Base-by-base conservation (phyloP, 106 monocot species). In the Narthecium ossifragum region DNA sequence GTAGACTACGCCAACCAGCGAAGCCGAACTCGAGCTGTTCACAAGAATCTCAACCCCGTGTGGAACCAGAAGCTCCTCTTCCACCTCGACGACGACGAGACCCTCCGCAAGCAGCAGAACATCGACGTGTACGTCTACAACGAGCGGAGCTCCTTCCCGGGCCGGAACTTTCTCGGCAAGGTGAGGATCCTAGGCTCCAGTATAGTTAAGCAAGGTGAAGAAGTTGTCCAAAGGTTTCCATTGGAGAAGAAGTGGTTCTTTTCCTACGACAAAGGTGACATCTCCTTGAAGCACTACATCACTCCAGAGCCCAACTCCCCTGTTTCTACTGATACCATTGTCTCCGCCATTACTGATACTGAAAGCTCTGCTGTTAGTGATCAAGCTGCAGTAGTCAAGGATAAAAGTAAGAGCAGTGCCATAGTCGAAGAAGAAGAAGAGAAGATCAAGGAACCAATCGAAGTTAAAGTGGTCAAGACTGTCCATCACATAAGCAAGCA, bases 51-150 rank as follows among this genome's bases (percentile, higher is more conserved):
- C 47, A 73, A 74, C 62, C 78, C 83, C 27, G 73, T 53, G 9
- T 84, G 84, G 84, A 79, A 79, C 55, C 61, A 85, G 65, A 76
- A 73, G 64, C 71, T 85, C 30, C 28, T 38, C 9, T 85, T 85
- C 60, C 26, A 49, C 30, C 51, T 80, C 53, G n/a, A 63, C 53
- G 40, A 61, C 60, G 31, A 28, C 5, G 72, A 69, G 8, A 36
- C n/a, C 40, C 18, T 70, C 34, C 18, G 31, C 21, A 62, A n/a
- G 8, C 6, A 33, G 14, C 61, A 67, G 34, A 26, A 47, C 55
- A 22, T 84, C 25, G 71, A 79, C 24, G 63, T 69, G 20, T 57
- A 26, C 25, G 68, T 84, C 50, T 79, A 69, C 75, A 72, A 85
- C 71, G 84, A 80, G 47, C 63, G 60, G 20, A 69, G 54, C 21